These are phyloP conservation scores for Blastomyces percursus DNA, from an alignment of 2,329 filamentous ascomycete genomes.

Conservation along the genomic window DNA sequence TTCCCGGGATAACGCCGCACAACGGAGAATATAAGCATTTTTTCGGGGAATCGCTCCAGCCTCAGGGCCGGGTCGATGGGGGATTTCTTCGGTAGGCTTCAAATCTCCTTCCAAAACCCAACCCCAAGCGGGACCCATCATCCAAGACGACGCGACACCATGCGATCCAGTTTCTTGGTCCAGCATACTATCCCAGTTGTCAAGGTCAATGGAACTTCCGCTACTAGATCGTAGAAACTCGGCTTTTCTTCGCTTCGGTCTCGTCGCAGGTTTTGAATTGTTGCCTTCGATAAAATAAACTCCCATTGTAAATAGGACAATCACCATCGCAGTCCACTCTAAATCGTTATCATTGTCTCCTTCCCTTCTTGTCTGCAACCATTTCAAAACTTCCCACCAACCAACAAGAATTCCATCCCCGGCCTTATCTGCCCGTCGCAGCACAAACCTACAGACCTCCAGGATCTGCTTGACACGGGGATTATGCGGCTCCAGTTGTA, in stretches of 20 bases:
- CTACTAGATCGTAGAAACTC: constrained; percentile 41
- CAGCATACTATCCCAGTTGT: constrained; percentile 41
- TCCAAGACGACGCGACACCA: constrained; percentile 34
- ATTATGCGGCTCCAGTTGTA: constrained; percentile 55
- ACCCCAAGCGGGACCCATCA: constrained; percentile 55
- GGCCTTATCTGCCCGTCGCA: constrained; percentile 47
- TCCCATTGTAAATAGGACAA: constrained; percentile 54
- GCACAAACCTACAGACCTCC: constrained; percentile 51
- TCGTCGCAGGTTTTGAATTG: constrained; percentile 23
- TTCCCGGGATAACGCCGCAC: constrained; percentile 50
- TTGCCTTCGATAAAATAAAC: constrained; percentile 44
- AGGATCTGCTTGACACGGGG: constrained; percentile 52
- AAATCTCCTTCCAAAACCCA: constrained; percentile 56
- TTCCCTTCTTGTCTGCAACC: constrained; percentile 43
- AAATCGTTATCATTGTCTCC: constrained; percentile 39
- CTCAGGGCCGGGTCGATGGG: constrained; percentile 4
- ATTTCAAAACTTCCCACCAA: constrained; percentile 65
- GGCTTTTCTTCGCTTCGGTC: constrained; percentile 31
- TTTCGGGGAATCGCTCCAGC: constrained; percentile 21
- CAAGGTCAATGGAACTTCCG: constrained; percentile 34
- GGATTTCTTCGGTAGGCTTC: constrained; percentile 17
- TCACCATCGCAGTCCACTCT: constrained; percentile 60
- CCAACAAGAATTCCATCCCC: constrained; percentile 53
- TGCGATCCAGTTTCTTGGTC: constrained; percentile 34
- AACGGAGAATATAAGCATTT: constrained; percentile 36